These are phyloP conservation scores for Lupinus albus DNA, from an alignment of 306 rosid genomes.

Conservation along the genomic window DNA sequence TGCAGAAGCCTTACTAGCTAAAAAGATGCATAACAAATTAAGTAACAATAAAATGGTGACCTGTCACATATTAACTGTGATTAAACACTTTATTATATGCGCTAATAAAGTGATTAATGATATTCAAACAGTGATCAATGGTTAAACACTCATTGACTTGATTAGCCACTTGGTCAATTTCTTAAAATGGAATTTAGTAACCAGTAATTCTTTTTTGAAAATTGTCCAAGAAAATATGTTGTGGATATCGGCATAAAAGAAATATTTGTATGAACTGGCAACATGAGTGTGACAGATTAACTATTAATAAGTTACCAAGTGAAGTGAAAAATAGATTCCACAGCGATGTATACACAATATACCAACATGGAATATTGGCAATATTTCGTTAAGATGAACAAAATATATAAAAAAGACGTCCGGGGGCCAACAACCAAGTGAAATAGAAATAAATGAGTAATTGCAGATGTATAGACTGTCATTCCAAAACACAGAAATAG, in stretches of 20 bases:
- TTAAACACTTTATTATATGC: too few species aligned
- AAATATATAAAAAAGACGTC: conserved; percentile 7
- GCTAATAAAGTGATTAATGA: neutral
- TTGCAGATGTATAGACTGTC: neutral
- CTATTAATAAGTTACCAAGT: neutral
- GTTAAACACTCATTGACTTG: neutral
- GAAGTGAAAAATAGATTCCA: conserved; percentile 12
- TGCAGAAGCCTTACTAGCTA: neutral
- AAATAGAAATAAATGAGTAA: conserved; percentile 13
- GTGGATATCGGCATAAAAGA: neutral
- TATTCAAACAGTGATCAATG: neutral
- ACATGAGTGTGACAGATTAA: conserved; percentile 12
- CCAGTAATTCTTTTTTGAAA: neutral
- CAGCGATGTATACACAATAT: conserved; percentile 12
- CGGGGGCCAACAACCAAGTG: conserved; percentile 26
- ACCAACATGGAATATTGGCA: neutral
- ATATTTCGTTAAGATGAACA: conserved; percentile 1
- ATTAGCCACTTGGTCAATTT: conserved; percentile 18
- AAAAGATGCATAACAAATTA: neutral
- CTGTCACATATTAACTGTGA: too few species aligned
- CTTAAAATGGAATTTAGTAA: conserved; percentile 4
- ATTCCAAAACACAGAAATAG: conserved; percentile 23
- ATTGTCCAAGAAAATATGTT: neutral
- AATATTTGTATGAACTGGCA: conserved; percentile 1
- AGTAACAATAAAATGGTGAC: neutral